These are phyloP conservation scores for Solanum stenotomum DNA, from an alignment of 257 asterid genomes.

Conservation along the genomic window DNA sequence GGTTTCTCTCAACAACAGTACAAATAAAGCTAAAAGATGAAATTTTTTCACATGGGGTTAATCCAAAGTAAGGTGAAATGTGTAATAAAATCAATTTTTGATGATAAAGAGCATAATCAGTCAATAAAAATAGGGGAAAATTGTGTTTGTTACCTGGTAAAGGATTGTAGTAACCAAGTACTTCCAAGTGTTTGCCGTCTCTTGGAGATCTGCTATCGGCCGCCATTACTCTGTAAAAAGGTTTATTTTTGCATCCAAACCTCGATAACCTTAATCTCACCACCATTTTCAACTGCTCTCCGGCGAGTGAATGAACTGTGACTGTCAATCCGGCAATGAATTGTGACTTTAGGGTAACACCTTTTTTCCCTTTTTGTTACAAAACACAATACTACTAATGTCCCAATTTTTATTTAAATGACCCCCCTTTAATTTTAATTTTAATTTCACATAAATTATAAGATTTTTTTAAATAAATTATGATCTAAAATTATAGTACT, in stretches of 20 bases:
- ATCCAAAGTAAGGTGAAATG: not conserved
- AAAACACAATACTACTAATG: not conserved
- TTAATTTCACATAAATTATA: not conserved
- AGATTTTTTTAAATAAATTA: no score
- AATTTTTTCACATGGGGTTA: not conserved
- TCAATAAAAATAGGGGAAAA: not conserved
- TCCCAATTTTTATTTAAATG: not conserved
- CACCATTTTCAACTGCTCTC: constrained; percentile 37
- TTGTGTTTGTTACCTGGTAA: constrained; percentile 53
- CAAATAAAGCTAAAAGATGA: not conserved
- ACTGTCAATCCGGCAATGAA: not conserved
- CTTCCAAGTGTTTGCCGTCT: constrained; percentile 96
- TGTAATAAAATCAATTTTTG: not conserved
- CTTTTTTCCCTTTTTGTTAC: not conserved
- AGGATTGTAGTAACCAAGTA: constrained; percentile 87
- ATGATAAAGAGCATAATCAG: not conserved
- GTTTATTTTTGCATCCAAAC: constrained; percentile 75
- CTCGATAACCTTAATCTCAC: constrained; percentile 68
- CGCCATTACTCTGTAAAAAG: constrained; percentile 91
- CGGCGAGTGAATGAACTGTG: not conserved
- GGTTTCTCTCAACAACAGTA: not conserved
- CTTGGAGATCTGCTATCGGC: constrained; percentile 95
- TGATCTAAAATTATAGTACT: not conserved
- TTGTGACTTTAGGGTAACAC: not conserved
- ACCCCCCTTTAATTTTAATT: not conserved